Evolutionary conservation across 331 rosid genomes (phyloP), one percentile per base, ranked within the genome.

Genomic region (Malus hybrid): DNA sequence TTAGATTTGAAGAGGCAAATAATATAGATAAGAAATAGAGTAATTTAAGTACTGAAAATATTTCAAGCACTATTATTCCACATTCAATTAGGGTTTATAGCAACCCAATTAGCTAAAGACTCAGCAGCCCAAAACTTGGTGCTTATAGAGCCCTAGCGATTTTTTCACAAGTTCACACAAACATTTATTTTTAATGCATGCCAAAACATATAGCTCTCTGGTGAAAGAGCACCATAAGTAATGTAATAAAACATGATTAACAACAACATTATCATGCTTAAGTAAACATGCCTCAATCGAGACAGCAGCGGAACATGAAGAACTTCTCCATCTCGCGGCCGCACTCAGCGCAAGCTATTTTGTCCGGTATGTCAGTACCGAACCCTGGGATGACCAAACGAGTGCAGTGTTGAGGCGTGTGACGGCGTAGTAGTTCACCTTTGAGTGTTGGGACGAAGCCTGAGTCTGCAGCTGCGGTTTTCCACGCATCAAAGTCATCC

Each of bases 281-380:
- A 3, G 11, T 55, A 27, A 20, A 3, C 7, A 18, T 19, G 2
- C 5, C 15, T 66, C 73, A 91, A 59, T 93, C 97, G 8, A 76
- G 85, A 46, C 97, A 93, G 67, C 97, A 93, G 34, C 97, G 93
- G 80, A 90, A 90, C 97, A 91, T 91, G 82, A 88, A 81, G 79
- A 78, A 91, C 80, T 82, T 91, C 82, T 92, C 99, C 99, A 92
- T 94, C 18, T 50, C 84, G 10, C 89, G 90, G 16, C 90, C 96
- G 48, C 99, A 94, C 48, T 94, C 99, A 32, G 96, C 84, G 31
- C 99, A 94, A 33, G 81, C 87, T 71, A 94, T 90, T 63, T 27
- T 85, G 44, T 88, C 87, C 1, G 95, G 93, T 50, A 90, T 87
- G 36, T 88, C 93, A 1, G 86, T 86, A 10, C 86, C 73, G 59